Evolutionary conservation across 2,329 filamentous ascomycete species (phyloP), one percentile per base, ranked within the genome.

Genomic region (Colletotrichum musae): DNA sequence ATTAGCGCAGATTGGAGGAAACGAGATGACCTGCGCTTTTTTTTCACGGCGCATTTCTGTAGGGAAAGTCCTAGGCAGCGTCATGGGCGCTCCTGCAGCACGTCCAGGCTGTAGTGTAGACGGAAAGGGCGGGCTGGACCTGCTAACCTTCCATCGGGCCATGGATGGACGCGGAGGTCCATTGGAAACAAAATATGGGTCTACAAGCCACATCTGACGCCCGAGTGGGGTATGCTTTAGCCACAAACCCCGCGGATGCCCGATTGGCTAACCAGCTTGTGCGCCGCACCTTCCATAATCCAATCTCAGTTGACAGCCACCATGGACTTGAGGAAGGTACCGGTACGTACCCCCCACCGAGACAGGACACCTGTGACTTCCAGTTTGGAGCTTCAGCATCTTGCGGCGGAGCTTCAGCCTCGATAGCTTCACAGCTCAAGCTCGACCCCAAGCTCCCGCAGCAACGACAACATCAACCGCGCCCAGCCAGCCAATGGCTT

Each of bases 331-430:
- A 9, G 7, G 32, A 36, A 36, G 32, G 28, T 36, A 3, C 7
- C 6, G 7, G 56, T 69, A 60, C 66, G 18, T 26, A 7, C 43
- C 26, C 36, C 1, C 28, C 58, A 52, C 39, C 1, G 12, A 56
- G n/a, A 69, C 61, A 69, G 62, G 56, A 69, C 66, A 69, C 61
- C 21, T 24, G 21, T 24, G 3, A 2, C 21, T 24, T 2, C 21
- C 2, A 24, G 2, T 51, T 69, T 12, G 54, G 45, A 66, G 65
- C 53, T 64, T 58, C 36, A 24, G 5, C 56, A 21, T 16, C 6
- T 47, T 12, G 43, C 28, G 28, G 28, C 28, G 28, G 28, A 32
- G 28, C 28, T 32, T 32, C 28, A 32, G 28, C 28, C 28, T 36
- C 32, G 32, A 18, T 10, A 48, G 45, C 45, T 48, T n/a, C 45